phyloP scores from a whole-genome alignment of 73 alveolate genomes.

The Symbiodinium natans region DNA sequence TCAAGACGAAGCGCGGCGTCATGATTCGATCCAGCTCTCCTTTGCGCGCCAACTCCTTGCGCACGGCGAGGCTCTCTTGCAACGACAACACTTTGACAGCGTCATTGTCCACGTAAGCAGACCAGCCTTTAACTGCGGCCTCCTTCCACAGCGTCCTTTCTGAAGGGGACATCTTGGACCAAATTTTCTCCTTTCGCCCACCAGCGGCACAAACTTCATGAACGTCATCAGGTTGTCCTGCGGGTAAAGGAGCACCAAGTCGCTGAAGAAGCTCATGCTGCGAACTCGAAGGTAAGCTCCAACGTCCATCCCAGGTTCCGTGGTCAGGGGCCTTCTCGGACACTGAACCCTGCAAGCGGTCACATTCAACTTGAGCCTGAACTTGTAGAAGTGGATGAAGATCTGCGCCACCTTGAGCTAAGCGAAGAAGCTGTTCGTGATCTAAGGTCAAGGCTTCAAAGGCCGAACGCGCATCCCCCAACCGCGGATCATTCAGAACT shows the following conservation, averaged over 20 bases:
- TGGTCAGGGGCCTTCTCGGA: neutral
- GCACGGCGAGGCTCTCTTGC: neutral
- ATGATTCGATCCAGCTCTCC: neutral
- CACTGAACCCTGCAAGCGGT: neutral
- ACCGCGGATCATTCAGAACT: neutral
- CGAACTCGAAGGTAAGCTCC: neutral
- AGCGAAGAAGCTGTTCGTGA: neutral
- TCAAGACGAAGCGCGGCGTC: conserved; percentile 18
- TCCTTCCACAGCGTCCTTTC: neutral
- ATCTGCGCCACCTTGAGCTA: neutral
- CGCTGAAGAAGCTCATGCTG: neutral
- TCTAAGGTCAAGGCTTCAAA: neutral
- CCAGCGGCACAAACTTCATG: neutral
- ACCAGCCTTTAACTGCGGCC: conserved; percentile 20
- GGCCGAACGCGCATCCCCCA: neutral
- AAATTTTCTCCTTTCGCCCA: neutral
- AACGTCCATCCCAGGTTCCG: conserved; percentile 35
- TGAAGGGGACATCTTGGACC: neutral
- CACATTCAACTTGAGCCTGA: neutral
- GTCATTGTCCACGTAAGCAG: conserved; percentile 1
- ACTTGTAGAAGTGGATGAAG: conserved; percentile 12
- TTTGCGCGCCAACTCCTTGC: neutral
- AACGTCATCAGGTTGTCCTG: neutral
- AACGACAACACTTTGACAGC: neutral
- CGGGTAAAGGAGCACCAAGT: neutral